Percentiles rank a stretch among this genome's conserved stretches.
phyloP scores from a whole-genome alignment of 2,329 filamentous ascomycete genomes.

The Colletotrichum sp. region DNA sequence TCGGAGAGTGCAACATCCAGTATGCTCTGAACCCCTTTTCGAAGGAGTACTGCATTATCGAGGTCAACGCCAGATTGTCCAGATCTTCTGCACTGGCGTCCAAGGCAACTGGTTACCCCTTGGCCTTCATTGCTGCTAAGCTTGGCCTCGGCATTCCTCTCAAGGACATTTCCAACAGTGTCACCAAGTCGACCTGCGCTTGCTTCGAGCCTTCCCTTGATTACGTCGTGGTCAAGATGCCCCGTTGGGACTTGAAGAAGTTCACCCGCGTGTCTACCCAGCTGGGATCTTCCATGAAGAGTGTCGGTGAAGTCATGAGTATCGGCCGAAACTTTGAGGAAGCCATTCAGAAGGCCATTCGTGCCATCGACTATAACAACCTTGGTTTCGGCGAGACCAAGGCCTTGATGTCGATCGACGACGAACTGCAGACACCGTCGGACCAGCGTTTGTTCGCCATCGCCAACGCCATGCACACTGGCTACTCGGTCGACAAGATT shows the following conservation, averaged over 20 bases:
- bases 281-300: conserved; percentile 99
- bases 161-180: conserved; percentile 95
- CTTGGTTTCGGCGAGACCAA: conserved; percentile 91
- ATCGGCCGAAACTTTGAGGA: conserved; percentile 97
- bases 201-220: conserved; percentile 99
- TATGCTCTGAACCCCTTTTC: conserved; percentile 97
- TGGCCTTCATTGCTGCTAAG: conserved; percentile 97
- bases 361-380: conserved; percentile 93
- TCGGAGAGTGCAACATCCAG: conserved; percentile 99
- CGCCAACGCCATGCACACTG: conserved; percentile 94
- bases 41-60: conserved; percentile 97
- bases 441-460: conserved; percentile 98
- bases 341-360: conserved; percentile 97
- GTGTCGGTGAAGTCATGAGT: conserved; percentile 98
- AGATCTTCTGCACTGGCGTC: conserved; percentile 94
- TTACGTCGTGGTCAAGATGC: conserved; percentile 99
- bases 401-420: conserved; percentile 93
- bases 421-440: conserved; percentile 94
- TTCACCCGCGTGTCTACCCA: conserved; percentile 96
- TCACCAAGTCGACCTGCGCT: conserved; percentile 93
- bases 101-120: conserved; percentile 94
- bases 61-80: conserved; percentile 96
- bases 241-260: conserved; percentile 98
- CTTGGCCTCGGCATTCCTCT: conserved; percentile 92
- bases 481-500: conserved; percentile 95